These are phyloP conservation scores for Phytophthora fragariae DNA, from an alignment of 352 stramenopile species.

Conservation along the genomic window DNA sequence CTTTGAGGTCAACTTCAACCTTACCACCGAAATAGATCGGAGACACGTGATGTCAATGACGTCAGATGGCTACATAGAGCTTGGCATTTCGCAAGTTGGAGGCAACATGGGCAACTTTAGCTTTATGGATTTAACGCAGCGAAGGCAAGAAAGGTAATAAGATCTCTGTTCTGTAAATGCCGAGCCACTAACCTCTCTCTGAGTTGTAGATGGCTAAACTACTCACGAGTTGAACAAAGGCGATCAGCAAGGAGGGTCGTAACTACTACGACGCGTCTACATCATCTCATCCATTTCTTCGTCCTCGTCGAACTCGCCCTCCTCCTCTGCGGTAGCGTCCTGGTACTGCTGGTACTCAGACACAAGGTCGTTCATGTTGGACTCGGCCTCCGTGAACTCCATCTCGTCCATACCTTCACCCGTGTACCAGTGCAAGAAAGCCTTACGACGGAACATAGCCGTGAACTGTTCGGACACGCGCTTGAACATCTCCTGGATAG, in stretches of 20 bases:
- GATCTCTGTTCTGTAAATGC: conserved; percentile 68
- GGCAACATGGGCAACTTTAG: conserved; percentile 4
- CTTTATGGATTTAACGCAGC: conserved; percentile 24
- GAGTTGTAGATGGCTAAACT: conserved; percentile 69
- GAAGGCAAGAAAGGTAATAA: conserved; percentile 61
- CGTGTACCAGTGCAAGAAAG: conserved; percentile 99
- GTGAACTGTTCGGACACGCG: conserved; percentile 99
- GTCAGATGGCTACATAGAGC: conserved; percentile 3
- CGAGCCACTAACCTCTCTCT: conserved; percentile 58
- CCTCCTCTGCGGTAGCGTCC: conserved; percentile 98
- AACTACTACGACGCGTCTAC: conserved; percentile 66
- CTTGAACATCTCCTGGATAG: conserved; percentile 99
- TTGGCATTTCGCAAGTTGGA: background rate
- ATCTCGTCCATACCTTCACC: conserved; percentile 99
- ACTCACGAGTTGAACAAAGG: conserved; percentile 49
- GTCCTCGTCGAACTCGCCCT: conserved; percentile 97
- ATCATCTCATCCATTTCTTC: conserved; percentile 95
- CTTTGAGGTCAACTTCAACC: conserved; percentile 30
- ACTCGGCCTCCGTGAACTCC: conserved; percentile 99
- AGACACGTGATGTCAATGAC: background rate
- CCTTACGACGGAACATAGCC: conserved; percentile 99
- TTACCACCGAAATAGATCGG: conserved; percentile 41
- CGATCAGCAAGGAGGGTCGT: conserved; percentile 50
- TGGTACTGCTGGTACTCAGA: conserved; percentile 99
- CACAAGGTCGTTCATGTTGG: conserved; percentile 99